Percentiles rank a stretch among this genome's conserved stretches.
phyloP scores from a whole-genome alignment of 2,329 filamentous ascomycete genomes.

The Sporothrix pseudoabietina region DNA sequence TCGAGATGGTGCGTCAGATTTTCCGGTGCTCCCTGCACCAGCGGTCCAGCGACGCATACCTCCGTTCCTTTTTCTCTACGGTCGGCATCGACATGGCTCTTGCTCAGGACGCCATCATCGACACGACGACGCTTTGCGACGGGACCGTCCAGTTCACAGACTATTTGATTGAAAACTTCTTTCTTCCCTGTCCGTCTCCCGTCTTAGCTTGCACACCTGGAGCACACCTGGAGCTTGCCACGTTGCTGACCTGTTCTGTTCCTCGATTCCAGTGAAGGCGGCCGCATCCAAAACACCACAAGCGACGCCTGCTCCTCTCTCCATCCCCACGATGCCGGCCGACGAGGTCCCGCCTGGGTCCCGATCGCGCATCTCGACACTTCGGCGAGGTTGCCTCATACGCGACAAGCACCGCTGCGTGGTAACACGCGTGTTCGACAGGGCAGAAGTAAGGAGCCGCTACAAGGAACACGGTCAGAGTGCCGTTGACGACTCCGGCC shows the following conservation, averaged over 20 bases:
- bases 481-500: conserved; percentile 7
- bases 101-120: not conserved
- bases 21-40: conserved; percentile 8
- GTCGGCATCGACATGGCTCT: conserved; percentile 15
- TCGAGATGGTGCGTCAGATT: conserved; percentile 22
- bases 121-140: not conserved
- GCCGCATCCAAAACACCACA: conserved; percentile 7
- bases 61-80: not conserved
- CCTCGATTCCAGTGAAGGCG: conserved; percentile 5
- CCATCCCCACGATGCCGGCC: conserved; percentile 5
- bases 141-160: conserved; percentile 19
- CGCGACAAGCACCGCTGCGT: conserved; percentile 25
- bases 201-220: not conserved
- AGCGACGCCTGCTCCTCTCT: conserved; percentile 7
- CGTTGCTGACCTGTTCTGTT: conserved; percentile 7
- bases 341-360: conserved; percentile 3
- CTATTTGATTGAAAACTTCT: conserved; percentile 8
- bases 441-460: conserved; percentile 6
- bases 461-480: not conserved
- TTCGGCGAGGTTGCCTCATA: conserved; percentile 19
- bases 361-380: conserved; percentile 4
- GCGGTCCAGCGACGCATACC: too few relatives aligned
- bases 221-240: not conserved
- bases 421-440: conserved; percentile 14
- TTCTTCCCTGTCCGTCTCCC: conserved; percentile 14